These are phyloP conservation scores for Fusarium dimerum DNA, from an alignment of 2,329 filamentous ascomycete genomes.

Conservation along the genomic window DNA sequence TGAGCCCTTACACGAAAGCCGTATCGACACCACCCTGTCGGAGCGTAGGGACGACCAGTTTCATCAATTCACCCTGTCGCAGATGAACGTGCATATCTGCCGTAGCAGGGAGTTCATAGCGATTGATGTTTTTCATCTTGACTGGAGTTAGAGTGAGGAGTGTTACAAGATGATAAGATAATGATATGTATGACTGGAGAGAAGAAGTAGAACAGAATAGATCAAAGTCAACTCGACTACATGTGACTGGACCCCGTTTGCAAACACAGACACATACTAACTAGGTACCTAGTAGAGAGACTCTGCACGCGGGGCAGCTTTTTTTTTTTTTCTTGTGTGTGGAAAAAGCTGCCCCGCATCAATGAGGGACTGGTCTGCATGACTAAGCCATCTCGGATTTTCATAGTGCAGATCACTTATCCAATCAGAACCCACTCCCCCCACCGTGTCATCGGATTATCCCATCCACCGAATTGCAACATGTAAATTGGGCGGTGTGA, in stretches of 20 bases:
- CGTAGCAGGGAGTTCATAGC: conserved; percentile 59
- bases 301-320: too few species aligned
- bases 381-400: not conserved
- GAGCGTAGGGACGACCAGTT: conserved; percentile 52
- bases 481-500: conserved; percentile 45
- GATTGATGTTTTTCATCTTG: conserved; percentile 28
- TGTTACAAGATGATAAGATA: not conserved
- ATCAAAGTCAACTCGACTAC: too few species aligned
- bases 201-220: too few species aligned
- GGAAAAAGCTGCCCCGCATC: not conserved
- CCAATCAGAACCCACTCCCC: conserved; percentile 1
- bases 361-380: not conserved
- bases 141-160: not conserved
- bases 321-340: not conserved
- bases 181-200: not conserved
- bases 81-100: conserved; percentile 74
- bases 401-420: not conserved
- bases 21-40: conserved; percentile 66
- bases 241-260: too few species aligned
- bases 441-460: conserved; percentile 20
- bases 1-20: conserved; percentile 47
- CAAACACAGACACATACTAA: too few species aligned
- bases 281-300: too few species aligned
- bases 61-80: conserved; percentile 66
- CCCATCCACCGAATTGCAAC: conserved; percentile 18